Evolutionary conservation across 495 filamentous ascomycete species (phyloP), one percentile per base, ranked within the genome.

Genomic region (Penicillium paxilli): DNA sequence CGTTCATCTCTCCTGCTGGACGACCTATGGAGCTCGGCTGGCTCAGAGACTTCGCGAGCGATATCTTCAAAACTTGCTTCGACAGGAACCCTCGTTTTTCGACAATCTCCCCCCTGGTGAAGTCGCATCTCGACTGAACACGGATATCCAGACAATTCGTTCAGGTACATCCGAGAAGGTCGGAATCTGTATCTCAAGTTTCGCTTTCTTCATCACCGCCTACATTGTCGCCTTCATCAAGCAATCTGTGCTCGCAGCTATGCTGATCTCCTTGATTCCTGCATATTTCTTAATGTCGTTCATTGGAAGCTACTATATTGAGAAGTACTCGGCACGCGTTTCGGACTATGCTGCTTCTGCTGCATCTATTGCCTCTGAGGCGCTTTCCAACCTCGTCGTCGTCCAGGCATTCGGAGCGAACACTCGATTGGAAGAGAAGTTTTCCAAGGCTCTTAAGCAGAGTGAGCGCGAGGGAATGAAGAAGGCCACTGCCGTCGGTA

Each of bases 101-200:
- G 85, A 88, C 47, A 60, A 68, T 24, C 59, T 77, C 5, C 75
- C 81, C 2, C 69, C 80, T 0, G 80, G 82, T 7, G 83, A 88
- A 68, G 82, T 87, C n/a, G 76, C 83, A 4, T 80, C 81, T 19
- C 74, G 83, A 26, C 69, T 89, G 14, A 84, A 74, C 30, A 74
- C 71, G 42, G 85, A 89, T 55, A 81, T 87, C 25, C 77, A 82
- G 45, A 75, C 78, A 5, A 82, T 88, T 51, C 82, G 78, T 26
- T 79, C 78, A 0, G 86, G 86, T 20, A 86, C 84, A 9, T 81
- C 82, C 1, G 86, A 89, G 66, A 89, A 89, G 59, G 83, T 85
- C 12, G 85, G 84, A 25, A 79, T 87, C 5, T 78, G 76, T 38
- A 63, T 88, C 25, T 73, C 76, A 28, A 80, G 77, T 30, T 54